Base-by-base conservation (phyloP, 371 early-diverging fungal species). In the Batkoa obscura region DNA sequence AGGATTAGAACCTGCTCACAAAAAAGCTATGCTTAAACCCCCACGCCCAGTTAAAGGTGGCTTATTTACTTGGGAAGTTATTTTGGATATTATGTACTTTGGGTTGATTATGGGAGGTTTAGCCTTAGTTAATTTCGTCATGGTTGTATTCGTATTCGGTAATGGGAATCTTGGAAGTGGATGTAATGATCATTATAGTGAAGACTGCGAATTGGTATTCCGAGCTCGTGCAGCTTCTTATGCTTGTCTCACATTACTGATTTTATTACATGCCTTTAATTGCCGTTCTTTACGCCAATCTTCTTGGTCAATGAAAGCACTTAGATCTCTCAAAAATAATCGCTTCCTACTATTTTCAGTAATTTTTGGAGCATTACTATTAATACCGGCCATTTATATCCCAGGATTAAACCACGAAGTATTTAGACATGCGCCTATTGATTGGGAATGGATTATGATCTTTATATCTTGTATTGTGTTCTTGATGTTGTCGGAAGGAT, bases 1-100 rank as follows among this genome's bases (percentile, higher is more conserved):
- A 2, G 88, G 88, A 45, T 73, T 88, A 23, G 98, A 97, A 63
- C 85, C 83, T 55, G 78, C 79, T 12, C 84, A 87, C 60, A 61
- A 60, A 6, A 75, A 79, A 43, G 75, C 87, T 55, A 90, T 97
- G 89, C 65, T 74, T 35, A 75, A 79, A 34, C 81, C 81, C 10
- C 97, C 95, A 30, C 83, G 92, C 30, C 62, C 70, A 4, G 58
- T 68, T 17, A 70, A 72, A 15, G 69, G 79, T 50, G 84, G 86
- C 1, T 64, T 87, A 12, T 87, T 85, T 59, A 67, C 74, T 23
- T 62, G 60, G 42, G 77, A 81, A 52, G 76, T 84, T 15, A 58
- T 81, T 34, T 50, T 67, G 38, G 88, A 86, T 65, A 79, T 89
- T 49, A 51, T 81, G 17, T 70, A 76, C 52, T 88, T 89, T 60